phyloP scores from a whole-genome alignment of 768 basidiomycete genomes.

The Leucosporidium scottii region DNA sequence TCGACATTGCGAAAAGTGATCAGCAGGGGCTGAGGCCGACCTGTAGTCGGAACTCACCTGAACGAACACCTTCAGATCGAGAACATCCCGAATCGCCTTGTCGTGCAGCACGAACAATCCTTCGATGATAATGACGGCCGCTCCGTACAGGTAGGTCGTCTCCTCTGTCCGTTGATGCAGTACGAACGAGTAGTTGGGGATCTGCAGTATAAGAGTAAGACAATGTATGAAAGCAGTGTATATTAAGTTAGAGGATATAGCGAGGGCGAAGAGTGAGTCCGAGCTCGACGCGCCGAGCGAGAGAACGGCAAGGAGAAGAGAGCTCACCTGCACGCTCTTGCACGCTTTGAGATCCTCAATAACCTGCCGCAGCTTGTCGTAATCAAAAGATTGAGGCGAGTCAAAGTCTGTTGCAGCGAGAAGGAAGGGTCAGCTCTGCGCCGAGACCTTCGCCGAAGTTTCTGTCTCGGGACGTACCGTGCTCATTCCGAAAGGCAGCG shows the following conservation, averaged over 20 bases:
- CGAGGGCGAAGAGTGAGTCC: neutral
- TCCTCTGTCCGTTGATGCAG: conserved; percentile 75
- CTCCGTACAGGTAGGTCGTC: conserved; percentile 41
- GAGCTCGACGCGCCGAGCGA: neutral
- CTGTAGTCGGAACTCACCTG: conserved; percentile 50
- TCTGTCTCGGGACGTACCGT: conserved; percentile 32
- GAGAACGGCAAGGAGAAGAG: neutral
- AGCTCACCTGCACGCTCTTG: conserved; percentile 49
- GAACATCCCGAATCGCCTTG: conserved; percentile 64
- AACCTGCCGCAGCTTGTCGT: conserved; percentile 82
- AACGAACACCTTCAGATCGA: conserved; percentile 91
- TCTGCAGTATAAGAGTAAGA: no score
- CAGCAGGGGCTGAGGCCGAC: conserved; percentile 12
- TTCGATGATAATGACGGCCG: conserved; percentile 49
- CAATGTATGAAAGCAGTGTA: no score
- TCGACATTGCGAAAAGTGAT: neutral
- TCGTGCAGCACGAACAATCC: conserved; percentile 88
- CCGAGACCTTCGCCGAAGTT: neutral
- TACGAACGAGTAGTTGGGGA: conserved; percentile 89
- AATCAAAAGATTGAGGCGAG: conserved; percentile 87
- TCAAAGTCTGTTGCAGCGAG: conserved; percentile 59
- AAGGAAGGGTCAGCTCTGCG: neutral
- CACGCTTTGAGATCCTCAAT: conserved; percentile 76
- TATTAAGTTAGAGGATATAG: no score
- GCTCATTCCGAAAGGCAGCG: conserved; percentile 67